Base-by-base conservation (phyloP, 2,329 filamentous ascomycete species). In the Penicillium sp. region DNA sequence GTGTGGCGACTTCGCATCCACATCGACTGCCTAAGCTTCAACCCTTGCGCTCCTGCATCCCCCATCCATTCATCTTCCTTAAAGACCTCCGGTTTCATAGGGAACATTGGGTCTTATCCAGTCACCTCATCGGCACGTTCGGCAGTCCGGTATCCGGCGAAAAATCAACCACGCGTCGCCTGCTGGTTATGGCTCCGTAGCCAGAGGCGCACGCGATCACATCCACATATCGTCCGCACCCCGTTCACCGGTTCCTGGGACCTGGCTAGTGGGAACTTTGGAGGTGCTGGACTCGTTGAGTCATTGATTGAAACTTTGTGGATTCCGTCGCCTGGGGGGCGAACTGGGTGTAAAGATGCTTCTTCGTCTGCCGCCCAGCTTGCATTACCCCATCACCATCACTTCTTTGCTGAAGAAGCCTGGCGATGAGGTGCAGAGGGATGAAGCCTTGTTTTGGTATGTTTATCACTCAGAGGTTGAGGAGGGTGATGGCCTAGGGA, bases 311-410 rank as follows among this genome's bases (percentile, higher is more conserved):
- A 23, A 37, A 22, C 29, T 35, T 22, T 12, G 49, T 51, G 47
- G 42, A 22, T 46, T 49, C 33, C 40, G 35, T 60, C 49, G 56
- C 55, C 59, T 57, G 53, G 52, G 27, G 49, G 56, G 59, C 59
- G 58, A 57, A 56, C 51, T 43, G 46, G 55, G 57, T 60, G 52
- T 55, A 50, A 61, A 51, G 55, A 80, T 80, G 78, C 75, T 78
- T 67, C 69, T 80, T 66, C 74, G 73, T 70, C 67, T 81, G 62
- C 78, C 78, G 57, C 59, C 73, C 51, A 75, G 84, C 75, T 85
- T 97, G 65, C 89, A 89, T 75, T 99, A 97, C 76, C 94, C 94
- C 67, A 92, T 97, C 75, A 96, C 89, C 65, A 88, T 99, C 75
- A 92, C 87, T 67, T 89, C 90, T 74, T 82, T 97, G 58, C 83